Evolutionary conservation across 768 basidiomycete species (phyloP), one percentile per base, ranked within the genome.

Genomic region (Suillus decipiens): DNA sequence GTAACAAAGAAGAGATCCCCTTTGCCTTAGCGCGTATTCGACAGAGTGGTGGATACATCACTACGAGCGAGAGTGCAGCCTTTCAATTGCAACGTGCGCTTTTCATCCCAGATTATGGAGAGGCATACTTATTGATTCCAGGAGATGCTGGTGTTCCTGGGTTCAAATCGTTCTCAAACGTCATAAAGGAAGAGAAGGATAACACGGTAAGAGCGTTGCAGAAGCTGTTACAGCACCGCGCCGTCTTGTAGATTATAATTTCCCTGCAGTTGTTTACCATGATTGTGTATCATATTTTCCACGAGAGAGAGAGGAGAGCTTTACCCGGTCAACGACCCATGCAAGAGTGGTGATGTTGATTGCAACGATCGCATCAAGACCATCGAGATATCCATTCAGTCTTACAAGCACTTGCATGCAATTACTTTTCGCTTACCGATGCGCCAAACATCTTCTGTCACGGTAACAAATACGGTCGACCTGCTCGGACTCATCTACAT

Each of bases 141-240:
- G 86, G 77, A 17, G 92, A 92, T 68, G 82, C 95, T 1, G 73
- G 77, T 0, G 78, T 79, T 22, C 81, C 87, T 0, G 77, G 78
- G 14, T 97, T 97, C 82, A 92, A 87, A 70, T 76, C 83, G 1
- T 88, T 95, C 71, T 83, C 89, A 6, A 76, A 76, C 3, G 75
- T 92, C 37, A 83, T 95, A 70, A 96, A 93, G 73, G 89, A 93
- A 39, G 88, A 88, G 69, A 92, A 90, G 70, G 84, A 85, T 6
- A 77, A 73, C 3, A 94, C 92, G 1, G 77, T 72, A 50, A 75
- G 73, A 53, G 57, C 75, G 28, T 66, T 80, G 1, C 72, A 75
- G 50, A 69, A 68, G 1, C 61, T 83, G 10, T 58, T 81, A 24
- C 71, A 67, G 54, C 63, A 66, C 31, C 76, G 66, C 67, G 37